phyloP scores from a whole-genome alignment of 441 rosid species.

The Arabidopsis lyrata region DNA sequence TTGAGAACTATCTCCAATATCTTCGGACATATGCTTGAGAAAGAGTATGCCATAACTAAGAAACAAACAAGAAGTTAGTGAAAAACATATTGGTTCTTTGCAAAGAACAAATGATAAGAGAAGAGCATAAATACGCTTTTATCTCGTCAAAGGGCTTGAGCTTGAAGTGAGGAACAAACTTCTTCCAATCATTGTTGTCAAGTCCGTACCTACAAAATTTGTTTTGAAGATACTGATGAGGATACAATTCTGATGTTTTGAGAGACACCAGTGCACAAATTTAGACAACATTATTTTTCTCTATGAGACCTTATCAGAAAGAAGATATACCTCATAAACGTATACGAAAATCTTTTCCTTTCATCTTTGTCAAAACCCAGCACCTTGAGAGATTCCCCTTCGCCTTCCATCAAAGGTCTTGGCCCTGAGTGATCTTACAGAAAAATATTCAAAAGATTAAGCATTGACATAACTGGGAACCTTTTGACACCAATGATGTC shows the following conservation, averaged over 20 bases:
- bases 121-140: slow-evolving; percentile 51
- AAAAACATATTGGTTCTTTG: background rate
- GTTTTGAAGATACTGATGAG: background rate
- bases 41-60: no score
- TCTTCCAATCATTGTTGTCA: slow-evolving; percentile 69
- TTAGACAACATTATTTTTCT: background rate
- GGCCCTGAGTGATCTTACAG: slow-evolving; percentile 61
- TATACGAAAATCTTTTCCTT: slow-evolving; percentile 68
- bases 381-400: slow-evolving; percentile 74
- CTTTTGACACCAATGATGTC: background rate
- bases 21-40: no score
- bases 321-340: slow-evolving; percentile 71
- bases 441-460: background rate
- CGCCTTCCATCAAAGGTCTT: slow-evolving; percentile 83
- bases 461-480: background rate
- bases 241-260: background rate
- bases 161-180: slow-evolving; percentile 55
- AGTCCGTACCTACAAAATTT: slow-evolving; percentile 70
- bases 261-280: background rate
- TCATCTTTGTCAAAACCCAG: slow-evolving; percentile 77
- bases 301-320: slow-evolving; percentile 11
- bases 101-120: background rate
- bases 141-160: slow-evolving; percentile 79
- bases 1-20: no score
- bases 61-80: background rate